phyloP scores from a whole-genome alignment of 2,329 filamentous ascomycete species.

The Cytospora schulzeri region DNA sequence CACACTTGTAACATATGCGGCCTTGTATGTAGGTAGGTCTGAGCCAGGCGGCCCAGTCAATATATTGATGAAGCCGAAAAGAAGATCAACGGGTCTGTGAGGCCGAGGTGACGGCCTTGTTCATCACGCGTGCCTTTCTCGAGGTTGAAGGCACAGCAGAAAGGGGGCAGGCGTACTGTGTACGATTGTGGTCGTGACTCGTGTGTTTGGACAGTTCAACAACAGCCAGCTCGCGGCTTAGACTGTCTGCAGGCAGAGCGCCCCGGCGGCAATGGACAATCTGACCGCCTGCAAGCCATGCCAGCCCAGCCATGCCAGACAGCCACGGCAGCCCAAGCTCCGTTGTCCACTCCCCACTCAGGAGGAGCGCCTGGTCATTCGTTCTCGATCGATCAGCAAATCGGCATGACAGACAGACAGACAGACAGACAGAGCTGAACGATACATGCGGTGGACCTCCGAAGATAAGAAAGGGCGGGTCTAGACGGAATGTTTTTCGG shows the following conservation, averaged over 20 bases:
- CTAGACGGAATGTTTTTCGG: background rate
- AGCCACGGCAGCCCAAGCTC: background rate
- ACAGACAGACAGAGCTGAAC: background rate
- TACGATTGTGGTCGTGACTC: background rate
- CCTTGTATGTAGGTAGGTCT: background rate
- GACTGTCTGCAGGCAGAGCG: background rate
- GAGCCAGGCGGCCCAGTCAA: background rate
- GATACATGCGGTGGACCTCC: background rate
- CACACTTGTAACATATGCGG: background rate
- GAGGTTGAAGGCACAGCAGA: background rate
- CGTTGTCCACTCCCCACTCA: background rate
- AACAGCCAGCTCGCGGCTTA: background rate
- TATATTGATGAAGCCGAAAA: too few species aligned
- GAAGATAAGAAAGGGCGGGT: background rate
- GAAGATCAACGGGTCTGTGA: background rate
- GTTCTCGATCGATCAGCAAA: background rate
- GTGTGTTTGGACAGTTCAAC: background rate
- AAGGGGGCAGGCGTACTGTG: background rate
- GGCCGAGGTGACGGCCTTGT: background rate
- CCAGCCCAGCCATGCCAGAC: too few species aligned
- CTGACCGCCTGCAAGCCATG: too few species aligned
- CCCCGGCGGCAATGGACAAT: background rate
- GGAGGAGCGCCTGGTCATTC: background rate
- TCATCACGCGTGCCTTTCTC: background rate
- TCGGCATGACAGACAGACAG: background rate